Percentiles rank a stretch among this genome's conserved stretches.
Conservation (phyloP, 352 stramenopile genomes). For the Pythium volutum region DNA sequence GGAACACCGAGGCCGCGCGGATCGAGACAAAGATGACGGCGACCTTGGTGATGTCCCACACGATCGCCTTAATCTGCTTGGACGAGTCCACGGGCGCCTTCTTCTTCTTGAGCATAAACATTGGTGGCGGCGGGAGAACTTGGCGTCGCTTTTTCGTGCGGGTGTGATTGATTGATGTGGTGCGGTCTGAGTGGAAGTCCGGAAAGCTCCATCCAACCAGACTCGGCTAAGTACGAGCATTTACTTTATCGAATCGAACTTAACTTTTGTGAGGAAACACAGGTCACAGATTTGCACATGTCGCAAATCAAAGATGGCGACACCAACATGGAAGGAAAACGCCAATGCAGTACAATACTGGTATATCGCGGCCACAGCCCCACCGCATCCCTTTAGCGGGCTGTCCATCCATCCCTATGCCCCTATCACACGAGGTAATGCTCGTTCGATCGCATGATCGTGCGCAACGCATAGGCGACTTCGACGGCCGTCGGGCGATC, state of each 20-base stretch:
- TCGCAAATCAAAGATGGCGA: neutral
- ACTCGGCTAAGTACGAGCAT: slow-evolving; percentile 22
- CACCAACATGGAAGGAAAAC: neutral
- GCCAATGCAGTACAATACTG: too few relatives aligned
- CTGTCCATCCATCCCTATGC: neutral
- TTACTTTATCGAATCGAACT: neutral
- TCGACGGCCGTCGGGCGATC: slow-evolving; percentile 35
- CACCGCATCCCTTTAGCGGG: too few relatives aligned
- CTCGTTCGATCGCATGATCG: slow-evolving; percentile 27
- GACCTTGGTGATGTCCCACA: slow-evolving; percentile 76
- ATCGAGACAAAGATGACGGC: slow-evolving; percentile 69
- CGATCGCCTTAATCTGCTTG: slow-evolving; percentile 76
- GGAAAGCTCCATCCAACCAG: slow-evolving; percentile 9
- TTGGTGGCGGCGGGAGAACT: slow-evolving; percentile 26
- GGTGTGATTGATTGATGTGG: neutral
- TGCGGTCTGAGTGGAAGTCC: neutral
- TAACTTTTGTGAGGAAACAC: slow-evolving; percentile 13
- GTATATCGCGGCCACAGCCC: slow-evolving; percentile 1
- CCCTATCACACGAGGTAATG: slow-evolving; percentile 16
- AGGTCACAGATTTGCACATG: slow-evolving; percentile 13
- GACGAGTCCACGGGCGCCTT: slow-evolving; percentile 75
- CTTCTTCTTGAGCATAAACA: slow-evolving; percentile 90
- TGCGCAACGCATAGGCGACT: slow-evolving; percentile 32
- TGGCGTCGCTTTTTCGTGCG: neutral
- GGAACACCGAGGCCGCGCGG: slow-evolving; percentile 63